phyloP scores from a whole-genome alignment of 2,329 filamentous ascomycete genomes.

The Endoconidiophora laricicola region DNA sequence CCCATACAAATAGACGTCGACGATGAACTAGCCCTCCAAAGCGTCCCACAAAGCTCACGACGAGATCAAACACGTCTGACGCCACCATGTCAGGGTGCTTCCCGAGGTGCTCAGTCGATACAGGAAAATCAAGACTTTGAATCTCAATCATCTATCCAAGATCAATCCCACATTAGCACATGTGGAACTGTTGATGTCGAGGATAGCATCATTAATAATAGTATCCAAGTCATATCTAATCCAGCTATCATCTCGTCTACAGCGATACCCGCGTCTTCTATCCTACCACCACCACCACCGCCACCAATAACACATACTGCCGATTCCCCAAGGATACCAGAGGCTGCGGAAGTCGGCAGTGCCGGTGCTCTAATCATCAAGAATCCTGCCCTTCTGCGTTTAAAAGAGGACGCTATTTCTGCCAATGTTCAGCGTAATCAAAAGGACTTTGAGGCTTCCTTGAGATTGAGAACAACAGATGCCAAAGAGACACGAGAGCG shows the following conservation, averaged over 20 bases:
- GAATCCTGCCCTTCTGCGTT: slow-evolving; percentile 20
- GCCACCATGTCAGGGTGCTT: slow-evolving; percentile 19
- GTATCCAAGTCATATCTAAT: neutral
- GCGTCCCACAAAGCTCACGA: slow-evolving; percentile 4
- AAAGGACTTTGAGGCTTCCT: slow-evolving; percentile 29
- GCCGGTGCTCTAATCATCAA: slow-evolving; percentile 18
- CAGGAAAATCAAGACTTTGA: neutral
- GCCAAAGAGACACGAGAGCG: slow-evolving; percentile 26
- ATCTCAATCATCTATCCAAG: neutral
- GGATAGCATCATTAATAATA: too few relatives aligned
- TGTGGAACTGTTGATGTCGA: neutral
- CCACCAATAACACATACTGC: neutral
- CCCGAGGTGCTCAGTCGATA: neutral
- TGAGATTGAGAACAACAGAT: slow-evolving; percentile 27
- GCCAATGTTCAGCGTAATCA: slow-evolving; percentile 30
- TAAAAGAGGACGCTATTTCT: slow-evolving; percentile 24
- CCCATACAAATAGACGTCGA: slow-evolving; percentile 5
- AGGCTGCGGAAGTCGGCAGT: slow-evolving; percentile 12
- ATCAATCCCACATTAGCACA: neutral
- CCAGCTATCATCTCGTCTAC: neutral
- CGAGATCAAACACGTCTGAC: slow-evolving; percentile 21
- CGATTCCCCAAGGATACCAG: slow-evolving; percentile 3
- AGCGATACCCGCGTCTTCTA: neutral
- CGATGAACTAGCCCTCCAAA: neutral
- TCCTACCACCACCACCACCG: neutral